A percentile compares a stretch with the other conserved stretches of the same genome.
Conservation (phyloP, 2,329 filamentous ascomycete genomes). For the Botrytis hyacinthi region DNA sequence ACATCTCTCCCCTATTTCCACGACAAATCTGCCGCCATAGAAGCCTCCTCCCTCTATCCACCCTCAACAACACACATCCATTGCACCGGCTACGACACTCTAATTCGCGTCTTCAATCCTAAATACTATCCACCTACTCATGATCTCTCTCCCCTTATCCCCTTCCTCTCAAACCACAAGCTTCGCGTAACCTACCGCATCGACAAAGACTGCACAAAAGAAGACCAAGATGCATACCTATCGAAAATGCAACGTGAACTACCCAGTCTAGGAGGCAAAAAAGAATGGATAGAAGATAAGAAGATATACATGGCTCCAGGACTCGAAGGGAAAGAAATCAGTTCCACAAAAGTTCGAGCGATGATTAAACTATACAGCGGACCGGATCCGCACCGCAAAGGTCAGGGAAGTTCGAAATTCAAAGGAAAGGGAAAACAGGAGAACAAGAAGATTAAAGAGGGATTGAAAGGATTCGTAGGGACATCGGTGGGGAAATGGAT, state of each 20-base stretch:
- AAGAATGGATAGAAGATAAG: not conserved
- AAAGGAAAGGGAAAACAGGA: slow-evolving; percentile 49
- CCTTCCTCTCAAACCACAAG: slow-evolving; percentile 61
- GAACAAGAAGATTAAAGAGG: slow-evolving; percentile 46
- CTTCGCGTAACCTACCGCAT: slow-evolving; percentile 63
- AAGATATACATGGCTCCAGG: not conserved
- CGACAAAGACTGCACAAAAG: not conserved
- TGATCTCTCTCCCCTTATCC: slow-evolving; percentile 55
- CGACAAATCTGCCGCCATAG: slow-evolving; percentile 64
- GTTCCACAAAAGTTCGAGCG: not conserved
- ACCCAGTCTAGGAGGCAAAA: not conserved
- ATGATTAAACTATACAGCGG: not conserved
- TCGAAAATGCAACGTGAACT: not conserved
- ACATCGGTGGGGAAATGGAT: slow-evolving; percentile 13
- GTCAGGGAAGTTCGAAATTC: slow-evolving; percentile 55
- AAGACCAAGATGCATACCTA: slow-evolving; percentile 1
- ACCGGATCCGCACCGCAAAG: slow-evolving; percentile 50
- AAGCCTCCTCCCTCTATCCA: slow-evolving; percentile 43
- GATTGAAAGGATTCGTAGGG: not conserved
- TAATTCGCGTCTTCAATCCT: slow-evolving; percentile 68
- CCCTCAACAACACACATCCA: slow-evolving; percentile 56
- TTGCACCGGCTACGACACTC: slow-evolving; percentile 72
- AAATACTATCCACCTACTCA: slow-evolving; percentile 62
- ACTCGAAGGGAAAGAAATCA: not conserved
- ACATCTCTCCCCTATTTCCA: slow-evolving; percentile 73